Evolutionary conservation across 768 basidiomycete species (phyloP).

Genomic region (Podaxis pistillaris): DNA sequence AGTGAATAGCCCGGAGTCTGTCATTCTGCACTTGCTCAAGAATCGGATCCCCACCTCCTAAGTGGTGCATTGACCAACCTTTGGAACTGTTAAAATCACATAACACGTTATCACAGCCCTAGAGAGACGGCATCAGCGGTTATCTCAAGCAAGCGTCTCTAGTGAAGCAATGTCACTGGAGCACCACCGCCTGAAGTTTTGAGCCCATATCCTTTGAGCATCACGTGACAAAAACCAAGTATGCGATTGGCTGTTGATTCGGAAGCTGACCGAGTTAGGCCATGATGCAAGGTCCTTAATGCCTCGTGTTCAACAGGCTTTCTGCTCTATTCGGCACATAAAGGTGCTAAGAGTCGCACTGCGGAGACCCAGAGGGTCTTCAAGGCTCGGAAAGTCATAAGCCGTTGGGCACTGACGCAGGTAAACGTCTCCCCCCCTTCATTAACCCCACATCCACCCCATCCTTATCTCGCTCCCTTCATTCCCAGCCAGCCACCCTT

Average conservation of each 20-base stretch:
- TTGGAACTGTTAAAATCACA: background rate
- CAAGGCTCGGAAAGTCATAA: slow-evolving; percentile 12
- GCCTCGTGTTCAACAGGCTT: slow-evolving; percentile 17
- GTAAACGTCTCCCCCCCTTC: slow-evolving; percentile 1
- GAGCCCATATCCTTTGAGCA: background rate
- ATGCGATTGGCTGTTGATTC: slow-evolving; percentile 9
- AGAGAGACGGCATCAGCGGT: background rate
- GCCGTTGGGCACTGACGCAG: slow-evolving; percentile 11
- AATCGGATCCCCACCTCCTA: slow-evolving; percentile 5
- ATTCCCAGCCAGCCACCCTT: slow-evolving; percentile 11
- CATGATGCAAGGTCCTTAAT: slow-evolving; percentile 14
- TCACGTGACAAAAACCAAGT: slow-evolving; percentile 6
- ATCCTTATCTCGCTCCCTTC: slow-evolving; percentile 3
- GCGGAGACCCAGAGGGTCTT: slow-evolving; percentile 10
- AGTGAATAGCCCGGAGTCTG: background rate
- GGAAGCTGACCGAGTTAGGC: slow-evolving; percentile 14
- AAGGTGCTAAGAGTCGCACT: slow-evolving; percentile 4
- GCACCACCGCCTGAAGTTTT: background rate
- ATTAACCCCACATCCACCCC: background rate
- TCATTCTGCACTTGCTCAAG: background rate
- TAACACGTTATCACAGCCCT: background rate
- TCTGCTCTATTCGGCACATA: slow-evolving; percentile 16
- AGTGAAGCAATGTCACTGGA: background rate
- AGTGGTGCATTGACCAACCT: background rate
- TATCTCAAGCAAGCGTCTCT: background rate